Evolutionary conservation across 75 land plant genomes (phyloP), one percentile per base, ranked within the genome.

Genomic region (Cryptomeria japonica): DNA sequence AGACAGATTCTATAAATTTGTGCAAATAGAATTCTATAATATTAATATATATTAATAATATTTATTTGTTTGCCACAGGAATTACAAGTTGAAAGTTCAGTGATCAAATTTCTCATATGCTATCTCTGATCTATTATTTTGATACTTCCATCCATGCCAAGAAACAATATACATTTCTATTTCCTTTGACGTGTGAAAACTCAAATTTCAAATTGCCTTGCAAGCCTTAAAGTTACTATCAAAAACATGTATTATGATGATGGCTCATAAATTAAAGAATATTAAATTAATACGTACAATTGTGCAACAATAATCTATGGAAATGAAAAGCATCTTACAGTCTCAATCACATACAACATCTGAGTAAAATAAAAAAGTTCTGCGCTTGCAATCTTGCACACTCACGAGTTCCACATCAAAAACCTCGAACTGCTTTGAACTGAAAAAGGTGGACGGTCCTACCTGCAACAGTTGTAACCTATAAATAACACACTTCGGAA

Each of bases 391-490:
- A 39, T 94, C 90, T 89, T 97, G 91, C 18, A 96, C 92, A 83
- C 87, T 83, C 11, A 98, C 89, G 77, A 98, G 87, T 84, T 98
- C 99, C 25, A 98, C 94, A 84, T 98, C 99, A 88, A 98, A 98
- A 68, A 98, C 99, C 83, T 98, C 99, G 86, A 95, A 98, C 87
- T 97, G 99, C 88, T 97, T 98, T 44, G 99, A 83, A 91, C 99
- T 98, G 92, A 98, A 98, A 87, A 98, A 98, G 28, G 99, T 98
- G 1, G 96, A 93, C 61, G 99, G 99, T 28, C 99, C 99, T 34
- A 98, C 99, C 99, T 97, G 94, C 41, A 89, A 76, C 80, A 42
- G 51, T 82, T 82, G 84, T n/a, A 28, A 82, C 84, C 14, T 34
- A 46, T 82, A 82, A 42, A n/a, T 32, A 44, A 82, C 31, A 42